Evolutionary conservation across 768 basidiomycete species (phyloP).

Genomic region (Suillus cothurnatus): DNA sequence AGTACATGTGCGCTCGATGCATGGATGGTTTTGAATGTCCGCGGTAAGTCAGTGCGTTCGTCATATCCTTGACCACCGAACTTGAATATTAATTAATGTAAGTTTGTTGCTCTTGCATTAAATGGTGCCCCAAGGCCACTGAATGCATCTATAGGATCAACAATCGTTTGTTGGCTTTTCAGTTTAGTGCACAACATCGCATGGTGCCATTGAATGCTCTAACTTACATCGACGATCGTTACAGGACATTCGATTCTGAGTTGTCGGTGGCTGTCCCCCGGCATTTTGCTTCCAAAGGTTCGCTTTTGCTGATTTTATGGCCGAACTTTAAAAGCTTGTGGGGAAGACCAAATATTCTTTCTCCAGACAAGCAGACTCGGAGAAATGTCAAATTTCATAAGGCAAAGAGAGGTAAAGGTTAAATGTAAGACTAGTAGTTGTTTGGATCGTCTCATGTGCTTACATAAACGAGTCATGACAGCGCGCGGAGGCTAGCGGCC

Average conservation of each 20-base stretch:
- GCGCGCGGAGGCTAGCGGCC: neutral
- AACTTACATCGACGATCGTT: neutral
- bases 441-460: neutral
- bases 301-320: neutral
- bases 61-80: neutral
- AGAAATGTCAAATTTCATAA: too few relatives aligned
- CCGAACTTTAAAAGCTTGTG: neutral
- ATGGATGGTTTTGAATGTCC: neutral
- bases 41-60: neutral
- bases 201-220: neutral
- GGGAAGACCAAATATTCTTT: neutral
- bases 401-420: too few relatives aligned
- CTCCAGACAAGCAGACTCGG: too few relatives aligned
- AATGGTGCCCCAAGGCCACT: neutral
- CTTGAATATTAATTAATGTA: neutral
- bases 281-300: neutral
- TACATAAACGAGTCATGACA: neutral
- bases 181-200: neutral
- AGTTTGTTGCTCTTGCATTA: neutral
- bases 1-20: neutral
- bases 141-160: neutral
- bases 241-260: neutral
- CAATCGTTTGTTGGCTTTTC: neutral
- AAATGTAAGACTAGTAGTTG: too few relatives aligned
- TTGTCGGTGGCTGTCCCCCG: neutral